These are phyloP conservation scores for Epichloe hybrida DNA, from an alignment of 2,329 filamentous ascomycete genomes.

Conservation along the genomic window DNA sequence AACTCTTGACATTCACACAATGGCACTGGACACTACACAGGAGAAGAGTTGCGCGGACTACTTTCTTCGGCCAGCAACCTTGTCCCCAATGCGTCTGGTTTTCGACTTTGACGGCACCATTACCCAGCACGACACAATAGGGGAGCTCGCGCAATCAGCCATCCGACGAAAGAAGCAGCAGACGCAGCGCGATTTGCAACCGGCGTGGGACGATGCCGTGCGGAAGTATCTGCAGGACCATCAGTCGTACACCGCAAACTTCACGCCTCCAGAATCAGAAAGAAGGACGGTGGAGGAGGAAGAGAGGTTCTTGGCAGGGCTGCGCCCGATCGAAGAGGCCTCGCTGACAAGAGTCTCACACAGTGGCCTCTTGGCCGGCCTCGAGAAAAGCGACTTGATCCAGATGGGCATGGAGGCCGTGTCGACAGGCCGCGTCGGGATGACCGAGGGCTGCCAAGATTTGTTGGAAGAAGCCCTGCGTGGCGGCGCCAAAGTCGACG, in stretches of 20 bases:
- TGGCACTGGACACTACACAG: too few relatives aligned
- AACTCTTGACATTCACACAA: too few relatives aligned
- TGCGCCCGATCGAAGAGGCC: slow-evolving; percentile 29
- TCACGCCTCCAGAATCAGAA: slow-evolving; percentile 17
- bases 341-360: slow-evolving; percentile 31
- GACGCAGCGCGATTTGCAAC: slow-evolving; percentile 19
- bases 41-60: background rate
- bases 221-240: slow-evolving; percentile 30
- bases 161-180: slow-evolving; percentile 20
- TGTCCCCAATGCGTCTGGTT: slow-evolving; percentile 29
- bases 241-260: slow-evolving; percentile 21
- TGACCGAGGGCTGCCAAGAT: slow-evolving; percentile 27
- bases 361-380: slow-evolving; percentile 30
- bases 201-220: slow-evolving; percentile 32
- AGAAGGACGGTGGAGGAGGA: slow-evolving; percentile 26
- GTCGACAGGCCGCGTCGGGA: slow-evolving; percentile 16
- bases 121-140: slow-evolving; percentile 39
- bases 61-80: too few relatives aligned
- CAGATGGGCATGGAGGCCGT: slow-evolving; percentile 26
- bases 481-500: slow-evolving; percentile 24
- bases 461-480: slow-evolving; percentile 15
- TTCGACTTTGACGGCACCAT: slow-evolving; percentile 50
- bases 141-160: slow-evolving; percentile 30
- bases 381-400: slow-evolving; percentile 20
- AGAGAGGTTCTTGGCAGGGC: slow-evolving; percentile 27